Evolutionary conservation across 805 yeast species (phyloP).

Genomic region (Candida insectorum): DNA sequence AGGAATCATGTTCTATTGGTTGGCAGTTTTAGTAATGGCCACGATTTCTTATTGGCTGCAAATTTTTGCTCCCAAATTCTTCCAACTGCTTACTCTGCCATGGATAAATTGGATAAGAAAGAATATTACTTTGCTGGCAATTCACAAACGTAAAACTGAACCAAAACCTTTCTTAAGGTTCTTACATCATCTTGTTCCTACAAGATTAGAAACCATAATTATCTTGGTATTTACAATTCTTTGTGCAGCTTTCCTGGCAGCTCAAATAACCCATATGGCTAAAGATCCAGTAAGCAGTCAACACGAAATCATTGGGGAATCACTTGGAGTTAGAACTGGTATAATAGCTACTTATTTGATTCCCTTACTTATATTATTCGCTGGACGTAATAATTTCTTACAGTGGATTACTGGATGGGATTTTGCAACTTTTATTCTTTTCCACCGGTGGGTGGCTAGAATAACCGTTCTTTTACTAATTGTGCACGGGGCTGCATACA

Average conservation of each 20-base stretch:
- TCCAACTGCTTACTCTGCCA: slow-evolving; percentile 26
- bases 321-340: slow-evolving; percentile 51
- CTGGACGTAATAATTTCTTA: slow-evolving; percentile 61
- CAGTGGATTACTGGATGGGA: slow-evolving; percentile 60
- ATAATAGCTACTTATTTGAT: slow-evolving; percentile 41
- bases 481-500: slow-evolving; percentile 30
- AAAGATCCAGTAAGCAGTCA: slow-evolving; percentile 5
- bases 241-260: slow-evolving; percentile 17
- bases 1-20: slow-evolving; percentile 50
- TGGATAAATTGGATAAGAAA: slow-evolving; percentile 20
- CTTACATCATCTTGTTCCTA: slow-evolving; percentile 28
- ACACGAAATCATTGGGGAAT: slow-evolving; percentile 23
- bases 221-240: slow-evolving; percentile 19
- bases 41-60: slow-evolving; percentile 40
- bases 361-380: slow-evolving; percentile 55
- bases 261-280: slow-evolving; percentile 14
- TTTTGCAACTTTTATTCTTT: slow-evolving; percentile 37
- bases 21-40: slow-evolving; percentile 37
- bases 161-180: slow-evolving; percentile 16
- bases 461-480: slow-evolving; percentile 23
- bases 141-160: slow-evolving; percentile 17
- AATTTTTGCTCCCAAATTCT: slow-evolving; percentile 35
- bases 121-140: slow-evolving; percentile 27
- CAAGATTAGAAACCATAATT: slow-evolving; percentile 33
- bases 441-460: slow-evolving; percentile 46